phyloP scores from a whole-genome alignment of 345 rosid genomes.

The Toxicodendron radicans region DNA sequence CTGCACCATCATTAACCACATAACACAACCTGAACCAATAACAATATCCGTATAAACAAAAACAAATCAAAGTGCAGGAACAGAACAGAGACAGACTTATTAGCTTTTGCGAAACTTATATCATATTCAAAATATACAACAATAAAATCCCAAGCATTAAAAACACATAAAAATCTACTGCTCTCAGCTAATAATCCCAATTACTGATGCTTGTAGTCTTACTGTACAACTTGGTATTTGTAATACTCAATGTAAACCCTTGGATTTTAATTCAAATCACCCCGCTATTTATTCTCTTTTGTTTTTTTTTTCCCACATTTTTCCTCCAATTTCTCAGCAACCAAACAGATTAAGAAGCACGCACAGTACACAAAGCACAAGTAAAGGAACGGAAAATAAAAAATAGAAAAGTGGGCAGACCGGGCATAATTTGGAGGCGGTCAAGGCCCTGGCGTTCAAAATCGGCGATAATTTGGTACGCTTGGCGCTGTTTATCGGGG shows the following conservation, averaged over 20 bases:
- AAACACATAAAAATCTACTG: background rate
- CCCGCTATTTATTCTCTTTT: too few relatives aligned
- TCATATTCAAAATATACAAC: slow-evolving; percentile 22
- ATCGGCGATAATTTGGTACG: slow-evolving; percentile 63
- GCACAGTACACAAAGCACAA: background rate
- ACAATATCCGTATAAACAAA: background rate
- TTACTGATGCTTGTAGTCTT: background rate
- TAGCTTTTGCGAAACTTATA: background rate
- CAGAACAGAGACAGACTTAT: background rate
- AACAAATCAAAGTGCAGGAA: background rate
- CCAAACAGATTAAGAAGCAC: background rate
- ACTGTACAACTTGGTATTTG: too few relatives aligned
- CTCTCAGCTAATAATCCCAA: background rate
- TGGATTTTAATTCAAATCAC: too few relatives aligned
- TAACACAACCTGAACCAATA: slow-evolving; percentile 1
- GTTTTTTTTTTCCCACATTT: background rate
- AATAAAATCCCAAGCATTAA: background rate
- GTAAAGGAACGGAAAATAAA: background rate
- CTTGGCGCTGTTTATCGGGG: slow-evolving; percentile 57
- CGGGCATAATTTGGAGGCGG: slow-evolving; percentile 91
- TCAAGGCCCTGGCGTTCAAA: slow-evolving; percentile 77
- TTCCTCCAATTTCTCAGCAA: background rate
- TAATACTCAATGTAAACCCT: too few relatives aligned
- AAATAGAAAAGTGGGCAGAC: slow-evolving; percentile 33
- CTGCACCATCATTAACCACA: slow-evolving; percentile 40